phyloP scores from a whole-genome alignment of 1,284 basidiomycete genomes.

The Melampsora occidentalis region DNA sequence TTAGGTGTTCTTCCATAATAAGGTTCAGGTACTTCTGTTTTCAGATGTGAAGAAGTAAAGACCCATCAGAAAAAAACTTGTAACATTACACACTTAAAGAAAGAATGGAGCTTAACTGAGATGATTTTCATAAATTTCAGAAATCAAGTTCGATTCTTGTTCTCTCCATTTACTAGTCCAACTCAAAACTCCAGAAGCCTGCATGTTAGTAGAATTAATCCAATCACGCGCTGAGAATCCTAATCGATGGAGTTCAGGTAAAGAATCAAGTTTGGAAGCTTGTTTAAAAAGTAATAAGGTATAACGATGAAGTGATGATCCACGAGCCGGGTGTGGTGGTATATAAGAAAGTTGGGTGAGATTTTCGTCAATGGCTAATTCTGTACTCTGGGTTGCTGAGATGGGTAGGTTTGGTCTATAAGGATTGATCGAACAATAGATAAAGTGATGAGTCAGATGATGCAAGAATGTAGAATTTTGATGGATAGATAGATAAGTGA shows the following conservation, averaged over 20 bases:
- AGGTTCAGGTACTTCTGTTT: conserved; percentile 27
- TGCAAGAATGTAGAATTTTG: neutral
- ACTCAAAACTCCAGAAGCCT: conserved; percentile 8
- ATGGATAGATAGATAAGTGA: conserved; percentile 18
- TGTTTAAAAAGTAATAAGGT: conserved; percentile 74
- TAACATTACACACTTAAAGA: too few relatives aligned
- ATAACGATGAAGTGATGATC: conserved; percentile 82
- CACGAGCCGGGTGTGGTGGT: conserved; percentile 80
- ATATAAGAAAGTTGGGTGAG: conserved; percentile 62
- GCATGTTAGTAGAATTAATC: neutral
- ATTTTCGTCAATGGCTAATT: neutral
- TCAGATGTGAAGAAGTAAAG: neutral
- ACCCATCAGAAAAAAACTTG: neutral
- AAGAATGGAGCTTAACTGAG: neutral
- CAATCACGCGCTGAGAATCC: conserved; percentile 27
- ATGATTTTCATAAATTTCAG: conserved; percentile 12
- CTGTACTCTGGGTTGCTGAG: conserved; percentile 59
- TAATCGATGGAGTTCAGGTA: neutral
- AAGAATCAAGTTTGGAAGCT: conserved; percentile 9
- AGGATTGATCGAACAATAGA: neutral
- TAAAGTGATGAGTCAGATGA: too few relatives aligned
- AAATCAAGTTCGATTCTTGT: conserved; percentile 14
- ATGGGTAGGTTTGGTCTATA: conserved; percentile 75
- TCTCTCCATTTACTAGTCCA: conserved; percentile 34
- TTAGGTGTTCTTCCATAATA: conserved; percentile 31